A percentile compares a stretch with the other conserved stretches of the same genome.
Conservation (phyloP, 148 eudicot species). For the Mesembryanthemum crystallinum region DNA sequence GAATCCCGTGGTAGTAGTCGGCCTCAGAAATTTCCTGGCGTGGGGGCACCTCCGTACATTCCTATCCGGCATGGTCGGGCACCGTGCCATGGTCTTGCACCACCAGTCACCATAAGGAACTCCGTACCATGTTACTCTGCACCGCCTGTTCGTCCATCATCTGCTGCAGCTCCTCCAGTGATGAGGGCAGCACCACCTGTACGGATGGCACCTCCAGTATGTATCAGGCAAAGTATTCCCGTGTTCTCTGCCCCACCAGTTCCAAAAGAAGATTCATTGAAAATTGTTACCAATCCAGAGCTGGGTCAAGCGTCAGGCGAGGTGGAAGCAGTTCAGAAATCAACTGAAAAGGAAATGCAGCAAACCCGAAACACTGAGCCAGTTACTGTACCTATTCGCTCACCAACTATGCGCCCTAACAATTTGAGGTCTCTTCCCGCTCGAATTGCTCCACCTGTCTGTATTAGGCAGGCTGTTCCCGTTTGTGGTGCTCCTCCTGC, state of each 20-base stretch:
- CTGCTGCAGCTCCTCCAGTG: constrained; percentile 26
- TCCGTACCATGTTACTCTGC: constrained; percentile 68
- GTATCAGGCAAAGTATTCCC: constrained; percentile 32
- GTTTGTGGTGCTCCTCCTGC: constrained; percentile 45
- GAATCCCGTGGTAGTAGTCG: constrained; percentile 30
- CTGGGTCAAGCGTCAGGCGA: constrained; percentile 12
- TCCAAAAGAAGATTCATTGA: constrained; percentile 9
- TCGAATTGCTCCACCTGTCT: constrained; percentile 47
- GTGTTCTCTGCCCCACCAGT: constrained; percentile 30
- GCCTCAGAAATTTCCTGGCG: constrained; percentile 42
- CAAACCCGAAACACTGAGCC: constrained; percentile 16
- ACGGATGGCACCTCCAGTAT: constrained; percentile 36
- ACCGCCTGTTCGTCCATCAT: constrained; percentile 39
- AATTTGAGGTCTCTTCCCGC: constrained; percentile 36
- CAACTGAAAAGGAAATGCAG: constrained; percentile 10
- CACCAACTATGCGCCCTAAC: constrained; percentile 21
- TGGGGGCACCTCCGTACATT: constrained; percentile 57
- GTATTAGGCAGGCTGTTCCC: constrained; percentile 52
- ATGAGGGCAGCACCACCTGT: constrained; percentile 39
- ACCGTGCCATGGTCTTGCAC: constrained; percentile 57
- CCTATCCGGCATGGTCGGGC: constrained; percentile 54
- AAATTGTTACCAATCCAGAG: background rate
- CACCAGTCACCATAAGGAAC: constrained; percentile 60
- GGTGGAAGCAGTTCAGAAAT: constrained; percentile 12
- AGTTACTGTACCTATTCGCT: background rate